phyloP scores from a whole-genome alignment of 768 basidiomycete species.

The Pleurotus sapidus region DNA sequence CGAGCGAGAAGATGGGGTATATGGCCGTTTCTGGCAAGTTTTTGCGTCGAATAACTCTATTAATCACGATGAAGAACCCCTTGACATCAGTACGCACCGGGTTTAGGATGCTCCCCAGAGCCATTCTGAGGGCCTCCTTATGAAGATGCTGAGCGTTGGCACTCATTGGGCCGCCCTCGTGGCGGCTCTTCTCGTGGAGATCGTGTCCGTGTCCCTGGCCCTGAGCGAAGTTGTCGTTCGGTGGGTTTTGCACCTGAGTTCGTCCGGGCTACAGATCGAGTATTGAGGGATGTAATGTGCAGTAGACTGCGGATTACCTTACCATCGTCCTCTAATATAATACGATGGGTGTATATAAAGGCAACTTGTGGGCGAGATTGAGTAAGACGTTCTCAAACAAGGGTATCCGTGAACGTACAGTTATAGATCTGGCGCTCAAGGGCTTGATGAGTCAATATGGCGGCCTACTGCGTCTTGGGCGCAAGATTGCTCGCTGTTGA shows the following conservation, averaged over 20 bases:
- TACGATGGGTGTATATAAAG: no score
- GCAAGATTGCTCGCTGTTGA: background rate
- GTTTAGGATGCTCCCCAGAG: conserved; percentile 57
- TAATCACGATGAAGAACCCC: no score
- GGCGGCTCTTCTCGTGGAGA: conserved; percentile 11
- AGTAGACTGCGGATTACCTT: no score
- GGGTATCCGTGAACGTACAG: no score
- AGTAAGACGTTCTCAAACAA: no score
- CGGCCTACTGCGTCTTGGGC: background rate
- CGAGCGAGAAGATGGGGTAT: conserved; percentile 32
- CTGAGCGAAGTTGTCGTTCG: conserved; percentile 23
- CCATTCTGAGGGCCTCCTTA: conserved; percentile 50
- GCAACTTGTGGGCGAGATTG: no score
- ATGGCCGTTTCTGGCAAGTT: conserved; percentile 46
- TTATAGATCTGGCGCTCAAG: no score
- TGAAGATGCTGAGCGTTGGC: conserved; percentile 35
- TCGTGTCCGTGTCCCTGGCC: conserved; percentile 18
- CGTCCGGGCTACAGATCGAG: conserved; percentile 16
- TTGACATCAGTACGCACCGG: conserved; percentile 39
- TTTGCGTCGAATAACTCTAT: background rate
- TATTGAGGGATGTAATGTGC: no score
- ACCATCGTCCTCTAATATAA: no score
- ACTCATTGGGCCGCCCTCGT: background rate
- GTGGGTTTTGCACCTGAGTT: conserved; percentile 30
- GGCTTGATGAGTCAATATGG: background rate